These are phyloP conservation scores for Pichia californica DNA, from an alignment of 805 yeast genomes.

Conservation along the genomic window DNA sequence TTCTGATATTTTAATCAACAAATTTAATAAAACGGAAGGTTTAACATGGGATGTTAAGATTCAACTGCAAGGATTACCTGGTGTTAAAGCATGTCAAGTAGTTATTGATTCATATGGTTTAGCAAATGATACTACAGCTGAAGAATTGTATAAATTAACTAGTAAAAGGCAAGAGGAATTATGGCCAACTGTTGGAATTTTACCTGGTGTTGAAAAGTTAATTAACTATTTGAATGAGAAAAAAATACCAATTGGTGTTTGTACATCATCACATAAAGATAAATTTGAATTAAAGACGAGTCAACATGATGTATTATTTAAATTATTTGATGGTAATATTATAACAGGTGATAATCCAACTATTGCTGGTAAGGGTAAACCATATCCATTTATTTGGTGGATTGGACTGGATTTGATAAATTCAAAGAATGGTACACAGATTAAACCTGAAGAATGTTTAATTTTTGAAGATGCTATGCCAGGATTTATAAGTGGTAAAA, in stretches of 20 bases:
- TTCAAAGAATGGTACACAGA: conserved; percentile 36
- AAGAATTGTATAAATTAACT: conserved; percentile 51
- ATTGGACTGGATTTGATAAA: conserved; percentile 71
- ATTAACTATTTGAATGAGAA: conserved; percentile 44
- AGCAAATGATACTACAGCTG: conserved; percentile 49
- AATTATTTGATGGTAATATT: conserved; percentile 53
- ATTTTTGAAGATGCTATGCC: conserved; percentile 95
- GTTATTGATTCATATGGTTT: conserved; percentile 65
- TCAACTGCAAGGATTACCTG: conserved; percentile 87
- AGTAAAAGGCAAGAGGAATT: conserved; percentile 43
- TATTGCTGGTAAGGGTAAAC: conserved; percentile 84
- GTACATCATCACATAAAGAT: conserved; percentile 68
- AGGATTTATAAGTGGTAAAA: conserved; percentile 79
- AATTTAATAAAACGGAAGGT: conserved; percentile 56
- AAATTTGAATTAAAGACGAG: conserved; percentile 69
- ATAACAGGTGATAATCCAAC: conserved; percentile 88
- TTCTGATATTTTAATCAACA: conserved; percentile 52
- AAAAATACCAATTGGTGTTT: conserved; percentile 76
- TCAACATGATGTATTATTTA: conserved; percentile 54
- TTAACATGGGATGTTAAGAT: conserved; percentile 88
- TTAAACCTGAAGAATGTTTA: conserved; percentile 70
- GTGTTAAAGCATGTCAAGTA: conserved; percentile 59
- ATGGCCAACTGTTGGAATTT: conserved; percentile 61
- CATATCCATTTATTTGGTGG: conserved; percentile 89
- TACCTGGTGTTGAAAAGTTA: conserved; percentile 83